Conservation (phyloP, 805 yeast species). For the Candida schatavii region DNA sequence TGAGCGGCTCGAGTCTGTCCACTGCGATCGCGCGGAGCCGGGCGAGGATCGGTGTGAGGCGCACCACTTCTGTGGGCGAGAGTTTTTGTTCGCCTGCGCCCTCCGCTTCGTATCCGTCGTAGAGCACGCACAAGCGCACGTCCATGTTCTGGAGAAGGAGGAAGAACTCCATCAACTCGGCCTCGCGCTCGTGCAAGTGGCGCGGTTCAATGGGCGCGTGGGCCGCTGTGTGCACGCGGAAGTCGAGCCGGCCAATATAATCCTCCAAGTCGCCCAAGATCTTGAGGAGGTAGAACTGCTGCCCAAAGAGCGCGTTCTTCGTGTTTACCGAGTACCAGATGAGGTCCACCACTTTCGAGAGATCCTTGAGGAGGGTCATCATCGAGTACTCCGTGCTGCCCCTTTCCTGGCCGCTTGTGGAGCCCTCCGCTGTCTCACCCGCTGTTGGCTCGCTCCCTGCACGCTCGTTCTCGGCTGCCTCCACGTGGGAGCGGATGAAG, state of each 20-base stretch:
- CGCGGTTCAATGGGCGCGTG: constrained; percentile 8
- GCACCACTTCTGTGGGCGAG: constrained; percentile 29
- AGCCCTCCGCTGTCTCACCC: background rate
- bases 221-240: background rate
- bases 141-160: constrained; percentile 30
- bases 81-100: constrained; percentile 11
- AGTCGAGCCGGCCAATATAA: constrained; percentile 17
- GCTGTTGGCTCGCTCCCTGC: background rate
- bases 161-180: constrained; percentile 19
- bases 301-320: constrained; percentile 27
- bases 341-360: constrained; percentile 23
- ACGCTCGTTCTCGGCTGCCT: constrained; percentile 11
- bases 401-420: background rate
- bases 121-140: constrained; percentile 26
- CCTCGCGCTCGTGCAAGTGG: constrained; percentile 7
- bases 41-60: constrained; percentile 30
- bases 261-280: constrained; percentile 39
- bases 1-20: constrained; percentile 20
- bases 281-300: constrained; percentile 33
- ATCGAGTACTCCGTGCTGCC: constrained; percentile 17
- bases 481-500: constrained; percentile 37
- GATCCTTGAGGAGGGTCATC: constrained; percentile 23
- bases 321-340: constrained; percentile 32
- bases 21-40: constrained; percentile 31
- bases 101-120: constrained; percentile 27